Conservation (phyloP, 208 protist genomes). For the Leishmania arabica region DNA sequence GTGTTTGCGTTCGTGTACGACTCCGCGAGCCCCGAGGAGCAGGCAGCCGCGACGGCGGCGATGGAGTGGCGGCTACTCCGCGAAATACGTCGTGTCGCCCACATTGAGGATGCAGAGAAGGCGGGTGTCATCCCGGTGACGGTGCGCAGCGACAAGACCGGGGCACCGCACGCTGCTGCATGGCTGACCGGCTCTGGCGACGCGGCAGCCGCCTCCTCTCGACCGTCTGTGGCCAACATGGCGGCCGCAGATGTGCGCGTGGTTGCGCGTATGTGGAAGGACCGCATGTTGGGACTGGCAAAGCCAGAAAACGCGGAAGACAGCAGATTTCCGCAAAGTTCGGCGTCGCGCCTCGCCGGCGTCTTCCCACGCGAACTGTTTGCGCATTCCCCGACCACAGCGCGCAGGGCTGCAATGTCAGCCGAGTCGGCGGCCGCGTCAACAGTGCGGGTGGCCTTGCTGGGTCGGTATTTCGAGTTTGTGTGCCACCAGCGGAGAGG, state of each 20-base stretch:
- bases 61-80: slow-evolving; percentile 50
- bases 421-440: neutral
- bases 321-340: too few species aligned
- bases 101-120: slow-evolving; percentile 43
- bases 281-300: neutral
- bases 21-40: slow-evolving; percentile 40
- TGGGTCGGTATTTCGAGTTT: slow-evolving; percentile 31
- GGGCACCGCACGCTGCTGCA: neutral
- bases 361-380: slow-evolving; percentile 18
- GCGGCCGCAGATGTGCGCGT: slow-evolving; percentile 10
- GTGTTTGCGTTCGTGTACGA: slow-evolving; percentile 65
- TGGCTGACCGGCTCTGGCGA: neutral
- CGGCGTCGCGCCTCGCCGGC: neutral
- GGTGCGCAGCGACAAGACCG: neutral
- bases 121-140: slow-evolving; percentile 27
- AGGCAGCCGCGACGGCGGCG: slow-evolving; percentile 39
- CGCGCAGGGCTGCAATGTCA: neutral
- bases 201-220: neutral
- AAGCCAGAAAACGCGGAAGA: neutral
- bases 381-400: neutral
- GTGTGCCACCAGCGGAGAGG: slow-evolving; percentile 11
- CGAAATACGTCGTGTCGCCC: slow-evolving; percentile 45
- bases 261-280: slow-evolving; percentile 34
- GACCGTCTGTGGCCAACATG: neutral
- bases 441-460: slow-evolving; percentile 22